Percentiles rank a stretch among this genome's conserved stretches.
These are phyloP conservation scores for Blastomyces percursus DNA, from an alignment of 2,329 filamentous ascomycete genomes.

Conservation along the genomic window DNA sequence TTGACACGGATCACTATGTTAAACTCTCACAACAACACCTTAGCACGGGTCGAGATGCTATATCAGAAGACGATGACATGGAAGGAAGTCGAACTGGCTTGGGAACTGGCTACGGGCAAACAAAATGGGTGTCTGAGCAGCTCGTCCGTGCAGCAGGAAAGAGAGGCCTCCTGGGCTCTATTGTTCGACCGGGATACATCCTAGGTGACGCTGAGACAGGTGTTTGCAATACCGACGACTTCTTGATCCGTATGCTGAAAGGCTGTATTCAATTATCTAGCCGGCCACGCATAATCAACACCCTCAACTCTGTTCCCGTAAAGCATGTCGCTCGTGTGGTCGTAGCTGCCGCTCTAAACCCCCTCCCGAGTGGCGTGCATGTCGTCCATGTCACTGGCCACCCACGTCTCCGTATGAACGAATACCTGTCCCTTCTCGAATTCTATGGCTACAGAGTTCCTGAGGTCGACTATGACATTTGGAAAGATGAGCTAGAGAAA, in stretches of 20 bases:
- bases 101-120: constrained; percentile 80
- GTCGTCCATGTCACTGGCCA: constrained; percentile 73
- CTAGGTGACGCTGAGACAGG: constrained; percentile 61
- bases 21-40: constrained; percentile 55
- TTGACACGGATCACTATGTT: constrained; percentile 75
- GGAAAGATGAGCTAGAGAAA: constrained; percentile 55
- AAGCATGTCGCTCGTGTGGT: constrained; percentile 73
- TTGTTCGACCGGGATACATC: constrained; percentile 79
- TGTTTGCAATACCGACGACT: constrained; percentile 74
- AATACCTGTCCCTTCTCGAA: constrained; percentile 60
- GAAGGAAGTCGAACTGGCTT: constrained; percentile 64
- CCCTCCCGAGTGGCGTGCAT: constrained; percentile 36
- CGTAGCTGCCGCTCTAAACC: constrained; percentile 59
- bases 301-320: constrained; percentile 81
- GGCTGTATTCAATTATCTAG: constrained; percentile 69
- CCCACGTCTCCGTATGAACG: constrained; percentile 64
- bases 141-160: constrained; percentile 68
- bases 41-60: constrained; percentile 50
- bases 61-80: constrained; percentile 68
- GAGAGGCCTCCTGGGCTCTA: constrained; percentile 61
- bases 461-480: constrained; percentile 55
- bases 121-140: constrained; percentile 70
- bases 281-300: constrained; percentile 70
- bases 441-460: constrained; percentile 63
- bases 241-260: constrained; percentile 75